Evolutionary conservation across 345 rosid species (phyloP), one percentile per base, ranked within the genome.

Genomic region (Populus alba): DNA sequence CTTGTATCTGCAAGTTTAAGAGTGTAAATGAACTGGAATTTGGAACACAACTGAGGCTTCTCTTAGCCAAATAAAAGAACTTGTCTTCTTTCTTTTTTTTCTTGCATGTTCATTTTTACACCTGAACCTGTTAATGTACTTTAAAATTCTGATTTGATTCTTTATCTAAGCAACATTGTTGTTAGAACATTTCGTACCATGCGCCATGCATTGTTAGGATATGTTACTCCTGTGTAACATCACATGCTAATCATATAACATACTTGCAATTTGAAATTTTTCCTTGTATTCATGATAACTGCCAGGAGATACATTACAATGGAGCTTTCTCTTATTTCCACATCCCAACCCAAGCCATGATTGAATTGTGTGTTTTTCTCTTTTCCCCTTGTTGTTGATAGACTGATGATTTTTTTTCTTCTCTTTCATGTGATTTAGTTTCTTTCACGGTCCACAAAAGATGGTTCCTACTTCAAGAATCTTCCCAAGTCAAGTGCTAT

Each of bases 401-500:
- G 8, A 10, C 39, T 65, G 17, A 43, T 65, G 49, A 10, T 43
- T 25, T 5, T 37, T 22, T 43, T 23, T 1, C 18, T 41, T 41
- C 22, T 8, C 25, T 55, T 66, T 11, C 49, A 13, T 37, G 12
- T 85, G 75, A 39, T 70, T 55, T 71, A 89, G 93, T 89, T 87
- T 87, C 86, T 89, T 13, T 88, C 92, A 27, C 91, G 88, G 37
- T 88, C 97, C 22, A 43, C 87, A 5, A 92, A 88, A 80, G 94
- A 92, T 62, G 97, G 91, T 68, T 89, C 92, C 67, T 90, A 90
- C 77, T 89, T 86, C 78, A 90, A 90, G 88, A 92, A 88, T 84
- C 82, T 92, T 6, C 97, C 97, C 35, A 92, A 90, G 80, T 93
- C 98, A 39, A 92, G 94, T 85, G 91, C 95, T 37, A 92, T 92